Evolutionary conservation across 257 asterid genomes (phyloP), one percentile per base, ranked within the genome.

Genomic region (Oldenlandia corymbosa): DNA sequence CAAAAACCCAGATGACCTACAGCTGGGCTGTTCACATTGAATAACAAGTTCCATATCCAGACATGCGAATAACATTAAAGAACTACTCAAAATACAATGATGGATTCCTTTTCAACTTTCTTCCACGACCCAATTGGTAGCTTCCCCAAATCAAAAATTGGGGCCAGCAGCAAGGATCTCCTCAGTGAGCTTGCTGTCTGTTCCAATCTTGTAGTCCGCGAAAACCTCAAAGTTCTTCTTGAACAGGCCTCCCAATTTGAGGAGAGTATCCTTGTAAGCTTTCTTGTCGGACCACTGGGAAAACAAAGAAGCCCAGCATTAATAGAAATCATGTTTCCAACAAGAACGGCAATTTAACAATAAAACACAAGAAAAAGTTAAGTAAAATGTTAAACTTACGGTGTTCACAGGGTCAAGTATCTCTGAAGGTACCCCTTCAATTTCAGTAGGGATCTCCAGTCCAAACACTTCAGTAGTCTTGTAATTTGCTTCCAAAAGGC

Each of bases 131-230:
- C n/a, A n/a, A n/a, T n/a, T 0, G 11, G 16, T 11, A 36, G 32
- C 32, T 41, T 52, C 12, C 21, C 56, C 26, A n/a, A 61, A 27
- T 77, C 72, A 85, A 77, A 84, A 79, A 68, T 75, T 82, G 14
- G 97, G 97, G 36, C 97, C 97, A 56, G 95, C 95, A 7, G 95
- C 92, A 9, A 90, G 66, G 66, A 90, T 90, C 81, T 87, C 80
- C 73, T 85, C 84, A 10, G 92, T 74, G 42, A 90, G 84, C 30
- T 65, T 81, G 75, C 58, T 75, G 71, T 85, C 95, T 20, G 86
- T 18, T 58, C 96, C 97, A 65, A 90, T 85, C 80, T 79, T 90
- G 76, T 85, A 77, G 77, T 55, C 78, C 36, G 80, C 37, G 67
- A 87, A 90, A 18, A 71, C 95, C 65, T 87, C 95, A 57, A 90